Conservation (phyloP, 2,329 filamentous ascomycete species). For the Xenoacremonium recifei region DNA sequence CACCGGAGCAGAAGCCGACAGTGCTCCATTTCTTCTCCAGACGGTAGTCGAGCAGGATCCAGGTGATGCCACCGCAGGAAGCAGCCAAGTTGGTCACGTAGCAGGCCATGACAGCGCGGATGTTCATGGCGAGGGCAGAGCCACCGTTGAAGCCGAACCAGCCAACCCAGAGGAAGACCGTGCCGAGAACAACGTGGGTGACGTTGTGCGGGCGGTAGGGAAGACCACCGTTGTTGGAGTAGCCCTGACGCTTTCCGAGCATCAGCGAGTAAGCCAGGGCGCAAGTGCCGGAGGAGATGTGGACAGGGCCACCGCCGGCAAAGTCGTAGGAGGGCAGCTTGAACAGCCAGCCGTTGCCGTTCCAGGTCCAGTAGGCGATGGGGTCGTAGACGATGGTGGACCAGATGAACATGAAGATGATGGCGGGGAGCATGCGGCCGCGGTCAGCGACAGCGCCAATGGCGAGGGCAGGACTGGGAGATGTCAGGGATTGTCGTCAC, state of each 20-base stretch:
- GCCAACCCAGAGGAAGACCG: slow-evolving; percentile 82
- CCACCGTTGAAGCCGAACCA: slow-evolving; percentile 98
- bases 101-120: slow-evolving; percentile 86
- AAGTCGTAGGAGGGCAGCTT: slow-evolving; percentile 70
- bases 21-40: slow-evolving; percentile 94
- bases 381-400: slow-evolving; percentile 70
- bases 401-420: slow-evolving; percentile 70
- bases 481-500: slow-evolving; percentile 8
- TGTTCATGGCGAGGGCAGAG: slow-evolving; percentile 74
- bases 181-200: slow-evolving; percentile 71
- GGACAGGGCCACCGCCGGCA: slow-evolving; percentile 72
- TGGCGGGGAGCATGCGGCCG: slow-evolving; percentile 58
- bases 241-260: slow-evolving; percentile 66
- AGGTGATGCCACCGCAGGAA: slow-evolving; percentile 76
- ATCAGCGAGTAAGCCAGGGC: slow-evolving; percentile 73
- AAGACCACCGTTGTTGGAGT: slow-evolving; percentile 59
- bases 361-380: slow-evolving; percentile 78
- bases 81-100: slow-evolving; percentile 87
- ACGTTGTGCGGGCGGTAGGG: slow-evolving; percentile 73
- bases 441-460: slow-evolving; percentile 61
- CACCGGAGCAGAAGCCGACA: slow-evolving; percentile 89
- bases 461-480: slow-evolving; percentile 52
- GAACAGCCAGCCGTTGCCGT: slow-evolving; percentile 69
- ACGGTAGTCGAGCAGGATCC: slow-evolving; percentile 83
- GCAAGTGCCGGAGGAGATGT: slow-evolving; percentile 70